Base-by-base conservation (phyloP, 345 rosid species). In the Carallia brachiata region DNA sequence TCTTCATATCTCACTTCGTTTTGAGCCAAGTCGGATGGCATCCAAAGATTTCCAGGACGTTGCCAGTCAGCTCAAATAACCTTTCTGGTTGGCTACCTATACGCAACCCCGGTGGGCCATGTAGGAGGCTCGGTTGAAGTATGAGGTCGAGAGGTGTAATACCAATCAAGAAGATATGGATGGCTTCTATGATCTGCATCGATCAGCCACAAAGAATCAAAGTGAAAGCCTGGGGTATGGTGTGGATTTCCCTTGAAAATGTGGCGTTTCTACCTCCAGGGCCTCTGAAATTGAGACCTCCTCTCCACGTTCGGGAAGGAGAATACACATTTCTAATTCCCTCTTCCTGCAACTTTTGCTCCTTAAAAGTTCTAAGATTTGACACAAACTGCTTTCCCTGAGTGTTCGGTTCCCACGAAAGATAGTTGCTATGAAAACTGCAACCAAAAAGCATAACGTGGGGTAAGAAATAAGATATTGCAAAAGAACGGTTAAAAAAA, bases 161-260 rank as follows among this genome's bases (percentile, higher is more conserved):
- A 96, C 95, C 96, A 89, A 80, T 92, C 97, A 27, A 96, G 97
- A 62, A 92, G 89, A 77, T 90, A 89, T 1, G 91, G 96, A 62
- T 90, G 91, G 70, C 80, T 89, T 82, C 74, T 86, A 68, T 84
- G 95, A 65, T 90, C 89, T 60, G 82, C 79, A 65, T 87, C 96
- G 65, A 87, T 64, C 61, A 84, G 84, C 95, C 91, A 88, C 73
- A 86, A 82, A 32, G 91, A 86, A 66, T 82, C 94, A 62, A 65
- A 67, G 55, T 80, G 85, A 73, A 76, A 71, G 50, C 88, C 80
- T 6, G 75, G 82, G 31, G 69, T 70, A 73, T 73, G 52, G 60
- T 63, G 72, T 30, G 88, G 57, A 75, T 73, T 53, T 91, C 92
- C 82, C 90, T 85, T 9, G 76, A 81, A 72, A 76, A 75, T 59